Conservation (phyloP, 2,329 filamentous ascomycete species). For the Ceratocystiopsis sp. region DNA sequence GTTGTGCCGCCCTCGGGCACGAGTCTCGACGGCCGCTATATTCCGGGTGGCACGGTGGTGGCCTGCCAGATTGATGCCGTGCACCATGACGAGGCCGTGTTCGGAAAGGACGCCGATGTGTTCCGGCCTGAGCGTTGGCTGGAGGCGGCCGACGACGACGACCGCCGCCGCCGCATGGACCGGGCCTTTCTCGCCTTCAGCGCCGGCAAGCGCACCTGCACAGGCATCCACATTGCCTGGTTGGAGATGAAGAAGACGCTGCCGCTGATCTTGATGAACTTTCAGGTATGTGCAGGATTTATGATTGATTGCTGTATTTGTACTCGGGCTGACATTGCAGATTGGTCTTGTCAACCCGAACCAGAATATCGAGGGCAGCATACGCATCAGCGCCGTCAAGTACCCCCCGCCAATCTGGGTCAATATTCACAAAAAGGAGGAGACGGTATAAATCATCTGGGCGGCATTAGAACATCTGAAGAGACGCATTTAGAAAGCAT, state of each 20-base stretch:
- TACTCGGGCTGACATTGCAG: background rate
- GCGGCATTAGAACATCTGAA: background rate
- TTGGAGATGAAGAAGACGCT: conserved; percentile 2
- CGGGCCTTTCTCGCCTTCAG: conserved; percentile 1
- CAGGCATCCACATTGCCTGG: conserved; percentile 1
- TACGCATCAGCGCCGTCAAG: conserved; percentile 3
- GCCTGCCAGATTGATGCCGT: conserved; percentile 44
- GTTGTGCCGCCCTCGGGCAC: conserved; percentile 6
- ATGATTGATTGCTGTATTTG: background rate
- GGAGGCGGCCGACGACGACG: conserved; percentile 13
- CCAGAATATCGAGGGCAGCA: background rate
- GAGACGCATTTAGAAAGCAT: too few species aligned
- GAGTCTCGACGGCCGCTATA: conserved; percentile 17
- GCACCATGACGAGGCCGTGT: conserved; percentile 18
- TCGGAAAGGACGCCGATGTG: conserved; percentile 19
- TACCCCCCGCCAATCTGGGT: conserved; percentile 2
- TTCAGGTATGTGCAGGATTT: background rate
- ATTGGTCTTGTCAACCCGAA: background rate
- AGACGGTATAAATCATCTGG: background rate
- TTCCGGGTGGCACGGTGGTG: conserved; percentile 22
- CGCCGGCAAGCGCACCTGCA: conserved; percentile 2
- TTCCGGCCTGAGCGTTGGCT: conserved; percentile 31
- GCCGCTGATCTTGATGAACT: background rate
- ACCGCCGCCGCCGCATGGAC: background rate
- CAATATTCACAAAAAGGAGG: background rate